These are phyloP conservation scores for Rosa persica DNA, from an alignment of 306 rosid species.

Conservation along the genomic window DNA sequence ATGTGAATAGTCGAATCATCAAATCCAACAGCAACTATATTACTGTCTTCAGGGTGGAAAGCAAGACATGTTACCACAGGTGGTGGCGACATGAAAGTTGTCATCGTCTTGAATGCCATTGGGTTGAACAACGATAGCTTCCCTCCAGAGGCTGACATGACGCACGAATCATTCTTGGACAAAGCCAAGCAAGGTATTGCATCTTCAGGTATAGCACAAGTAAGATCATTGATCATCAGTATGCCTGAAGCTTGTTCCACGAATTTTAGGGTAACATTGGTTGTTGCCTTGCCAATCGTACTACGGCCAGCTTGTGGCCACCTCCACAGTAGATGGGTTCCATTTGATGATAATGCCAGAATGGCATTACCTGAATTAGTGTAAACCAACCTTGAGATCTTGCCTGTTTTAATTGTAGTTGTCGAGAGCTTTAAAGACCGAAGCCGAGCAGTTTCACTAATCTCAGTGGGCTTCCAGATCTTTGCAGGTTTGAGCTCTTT, in stretches of 20 bases:
- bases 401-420: constrained; percentile 36
- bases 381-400: constrained; percentile 80
- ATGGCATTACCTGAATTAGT: constrained; percentile 79
- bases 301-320: constrained; percentile 64
- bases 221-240: constrained; percentile 72
- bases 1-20: constrained; percentile 81
- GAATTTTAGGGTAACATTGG: constrained; percentile 61
- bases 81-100: constrained; percentile 88
- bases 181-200: constrained; percentile 70
- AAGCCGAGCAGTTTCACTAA: constrained; percentile 65
- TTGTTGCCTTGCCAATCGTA: constrained; percentile 65
- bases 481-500: constrained; percentile 61
- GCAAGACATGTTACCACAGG: constrained; percentile 87
- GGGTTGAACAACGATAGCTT: constrained; percentile 82
- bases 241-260: constrained; percentile 79
- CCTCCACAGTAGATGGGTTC: constrained; percentile 77
- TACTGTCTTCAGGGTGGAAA: constrained; percentile 88
- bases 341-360: constrained; percentile 82
- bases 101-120: constrained; percentile 86
- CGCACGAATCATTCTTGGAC: constrained; percentile 84
- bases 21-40: constrained; percentile 86
- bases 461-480: constrained; percentile 77
- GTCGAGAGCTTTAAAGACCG: constrained; percentile 69
- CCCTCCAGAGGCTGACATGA: constrained; percentile 94
- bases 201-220: constrained; percentile 56